A percentile compares a stretch with the other conserved stretches of the same genome.
Evolutionary conservation across 1,284 basidiomycete species (phyloP).

Genomic region (Rhodofomes roseus): DNA sequence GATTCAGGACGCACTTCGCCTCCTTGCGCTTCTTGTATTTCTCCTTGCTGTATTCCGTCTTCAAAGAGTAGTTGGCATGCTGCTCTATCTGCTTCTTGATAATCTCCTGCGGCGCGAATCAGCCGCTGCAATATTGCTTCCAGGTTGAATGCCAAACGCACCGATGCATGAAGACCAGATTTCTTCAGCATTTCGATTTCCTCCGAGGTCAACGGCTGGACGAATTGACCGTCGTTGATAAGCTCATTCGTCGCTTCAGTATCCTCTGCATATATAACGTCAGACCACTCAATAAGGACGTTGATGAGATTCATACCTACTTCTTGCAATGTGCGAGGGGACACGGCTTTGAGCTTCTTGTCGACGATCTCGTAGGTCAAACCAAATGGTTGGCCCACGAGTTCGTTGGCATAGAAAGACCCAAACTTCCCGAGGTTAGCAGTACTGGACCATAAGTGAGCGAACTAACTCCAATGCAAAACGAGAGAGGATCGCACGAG

Average conservation of each 20-base stretch:
- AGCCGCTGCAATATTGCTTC: no score
- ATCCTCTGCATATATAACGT: conserved; percentile 56
- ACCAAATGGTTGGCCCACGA: conserved; percentile 74
- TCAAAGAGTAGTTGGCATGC: conserved; percentile 86
- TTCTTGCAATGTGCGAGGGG: conserved; percentile 65
- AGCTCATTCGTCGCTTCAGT: conserved; percentile 88
- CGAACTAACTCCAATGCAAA: conserved; percentile 1
- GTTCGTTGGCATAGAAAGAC: conserved; percentile 62
- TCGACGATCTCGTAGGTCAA: conserved; percentile 73
- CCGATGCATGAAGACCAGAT: conserved; percentile 72
- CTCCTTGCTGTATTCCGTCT: conserved; percentile 96
- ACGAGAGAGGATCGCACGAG: conserved; percentile 41
- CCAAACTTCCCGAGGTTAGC: conserved; percentile 73
- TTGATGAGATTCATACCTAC: conserved; percentile 48
- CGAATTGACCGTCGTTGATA: conserved; percentile 77
- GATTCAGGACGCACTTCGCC: conserved; percentile 66
- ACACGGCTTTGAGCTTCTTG: conserved; percentile 60
- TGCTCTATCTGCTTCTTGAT: conserved; percentile 89
- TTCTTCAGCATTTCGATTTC: conserved; percentile 83
- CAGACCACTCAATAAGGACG: conserved; percentile 3
- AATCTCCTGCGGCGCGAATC: conserved; percentile 64
- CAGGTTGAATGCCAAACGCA: no score
- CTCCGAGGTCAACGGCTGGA: conserved; percentile 74
- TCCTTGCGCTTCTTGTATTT: conserved; percentile 95
- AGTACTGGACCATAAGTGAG: conserved; percentile 39